These are phyloP conservation scores for Penicillium psychrosexuale DNA, from an alignment of 2,329 filamentous ascomycete species.

Conservation along the genomic window DNA sequence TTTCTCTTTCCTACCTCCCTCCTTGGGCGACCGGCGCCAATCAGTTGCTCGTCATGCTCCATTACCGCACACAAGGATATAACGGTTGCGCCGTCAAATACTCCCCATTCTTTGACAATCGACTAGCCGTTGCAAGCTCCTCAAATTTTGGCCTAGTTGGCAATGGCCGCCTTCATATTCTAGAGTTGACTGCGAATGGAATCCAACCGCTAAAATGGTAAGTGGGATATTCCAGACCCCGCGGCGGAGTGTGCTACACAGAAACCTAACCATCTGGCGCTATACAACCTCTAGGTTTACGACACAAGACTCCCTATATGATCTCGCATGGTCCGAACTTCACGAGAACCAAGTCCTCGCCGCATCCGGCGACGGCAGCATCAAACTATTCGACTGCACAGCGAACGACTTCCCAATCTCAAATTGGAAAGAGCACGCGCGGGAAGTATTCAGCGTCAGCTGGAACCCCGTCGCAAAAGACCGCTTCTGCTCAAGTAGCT, in stretches of 20 bases:
- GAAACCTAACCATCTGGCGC: conserved; percentile 1
- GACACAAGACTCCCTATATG: conserved; percentile 95
- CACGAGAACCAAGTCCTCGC: conserved; percentile 92
- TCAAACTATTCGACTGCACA: conserved; percentile 88
- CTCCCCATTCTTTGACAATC: conserved; percentile 95
- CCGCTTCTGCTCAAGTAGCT: conserved; percentile 84
- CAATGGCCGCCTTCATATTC: conserved; percentile 83
- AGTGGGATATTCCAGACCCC: conserved; percentile 12
- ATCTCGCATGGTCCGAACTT: conserved; percentile 90
- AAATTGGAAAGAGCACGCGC: conserved; percentile 88
- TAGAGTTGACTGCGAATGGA: conserved; percentile 78
- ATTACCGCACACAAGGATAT: conserved; percentile 89
- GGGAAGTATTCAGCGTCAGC: conserved; percentile 86
- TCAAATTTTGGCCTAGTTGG: conserved; percentile 96
- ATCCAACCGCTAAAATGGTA: conserved; percentile 81
- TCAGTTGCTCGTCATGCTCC: conserved; percentile 64
- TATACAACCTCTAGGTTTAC: conserved; percentile 64
- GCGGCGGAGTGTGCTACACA: not conserved
- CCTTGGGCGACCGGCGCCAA: conserved; percentile 4
- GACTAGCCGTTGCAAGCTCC: conserved; percentile 84
- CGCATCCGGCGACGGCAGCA: conserved; percentile 86
- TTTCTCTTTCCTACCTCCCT: not conserved
- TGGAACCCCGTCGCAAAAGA: conserved; percentile 93
- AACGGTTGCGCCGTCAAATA: conserved; percentile 98
- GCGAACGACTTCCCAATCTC: conserved; percentile 82